Evolutionary conservation across 805 yeast species (phyloP).

Genomic region (Starmerella bombicola): DNA sequence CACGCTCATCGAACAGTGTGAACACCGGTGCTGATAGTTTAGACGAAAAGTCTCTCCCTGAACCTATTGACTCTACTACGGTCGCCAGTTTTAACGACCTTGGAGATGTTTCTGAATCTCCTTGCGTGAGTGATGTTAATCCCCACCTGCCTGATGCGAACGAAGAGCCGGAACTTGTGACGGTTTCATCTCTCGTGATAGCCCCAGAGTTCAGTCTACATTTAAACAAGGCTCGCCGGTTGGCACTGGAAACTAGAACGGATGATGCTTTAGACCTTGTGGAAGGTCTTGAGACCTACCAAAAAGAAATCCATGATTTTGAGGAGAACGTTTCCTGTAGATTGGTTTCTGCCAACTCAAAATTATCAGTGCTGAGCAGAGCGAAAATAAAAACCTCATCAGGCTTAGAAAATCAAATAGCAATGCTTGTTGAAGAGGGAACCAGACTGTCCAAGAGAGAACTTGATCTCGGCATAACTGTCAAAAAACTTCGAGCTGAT

Average conservation of each 20-base stretch:
- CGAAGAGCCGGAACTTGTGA: neutral
- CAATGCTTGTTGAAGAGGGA: constrained; percentile 41
- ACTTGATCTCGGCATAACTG: constrained; percentile 49
- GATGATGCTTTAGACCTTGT: constrained; percentile 14
- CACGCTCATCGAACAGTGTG: neutral
- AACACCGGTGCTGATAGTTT: neutral
- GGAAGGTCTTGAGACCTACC: constrained; percentile 12
- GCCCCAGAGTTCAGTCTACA: constrained; percentile 30
- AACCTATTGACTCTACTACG: neutral
- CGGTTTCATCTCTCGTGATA: constrained; percentile 43
- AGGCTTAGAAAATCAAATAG: constrained; percentile 43
- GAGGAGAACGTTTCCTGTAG: constrained; percentile 5
- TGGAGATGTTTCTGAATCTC: neutral
- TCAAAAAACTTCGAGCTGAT: constrained; percentile 47
- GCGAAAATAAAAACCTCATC: constrained; percentile 2
- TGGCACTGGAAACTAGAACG: constrained; percentile 11
- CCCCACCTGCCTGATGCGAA: neutral
- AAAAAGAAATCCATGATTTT: constrained; percentile 2
- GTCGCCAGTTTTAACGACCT: neutral
- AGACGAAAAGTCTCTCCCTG: neutral
- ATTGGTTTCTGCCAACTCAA: constrained; percentile 10
- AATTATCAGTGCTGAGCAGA: constrained; percentile 13
- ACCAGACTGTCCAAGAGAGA: constrained; percentile 35
- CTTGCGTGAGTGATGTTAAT: neutral
- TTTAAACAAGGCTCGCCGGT: constrained; percentile 7